A percentile compares a stretch with the other conserved stretches of the same genome.
Evolutionary conservation across 257 asterid species (phyloP).

Genomic region (Catharanthus roseus): DNA sequence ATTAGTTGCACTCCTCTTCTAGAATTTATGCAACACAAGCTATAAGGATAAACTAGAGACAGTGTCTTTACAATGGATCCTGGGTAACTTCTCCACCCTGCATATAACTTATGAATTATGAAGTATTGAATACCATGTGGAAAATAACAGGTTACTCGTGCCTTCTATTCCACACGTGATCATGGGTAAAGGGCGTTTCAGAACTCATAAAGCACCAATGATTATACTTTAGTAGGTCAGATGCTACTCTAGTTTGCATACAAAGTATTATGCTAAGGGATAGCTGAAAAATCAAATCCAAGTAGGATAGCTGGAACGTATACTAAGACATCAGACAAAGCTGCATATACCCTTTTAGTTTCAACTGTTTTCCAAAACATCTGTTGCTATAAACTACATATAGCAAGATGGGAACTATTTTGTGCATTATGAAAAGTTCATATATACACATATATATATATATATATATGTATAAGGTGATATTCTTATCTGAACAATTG

Average conservation of each 20-base stretch:
- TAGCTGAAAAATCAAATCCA: neutral
- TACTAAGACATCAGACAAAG: neutral
- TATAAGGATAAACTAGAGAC: conserved; percentile 28
- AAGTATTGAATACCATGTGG: conserved; percentile 2
- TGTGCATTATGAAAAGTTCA: too few species aligned
- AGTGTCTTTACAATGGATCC: conserved; percentile 30
- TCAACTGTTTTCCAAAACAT: too few species aligned
- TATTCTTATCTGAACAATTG: too few species aligned
- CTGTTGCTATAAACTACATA: neutral
- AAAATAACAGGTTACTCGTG: neutral
- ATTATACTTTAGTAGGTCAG: neutral
- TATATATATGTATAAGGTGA: too few species aligned
- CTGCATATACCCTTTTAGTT: neutral
- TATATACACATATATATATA: too few species aligned
- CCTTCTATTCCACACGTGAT: neutral
- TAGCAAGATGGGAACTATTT: neutral
- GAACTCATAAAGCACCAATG: neutral
- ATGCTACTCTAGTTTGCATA: neutral
- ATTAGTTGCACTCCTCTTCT: conserved; percentile 16
- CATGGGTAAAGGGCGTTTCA: neutral
- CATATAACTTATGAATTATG: conserved; percentile 5
- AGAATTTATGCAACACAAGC: conserved; percentile 24
- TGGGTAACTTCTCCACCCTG: conserved; percentile 47
- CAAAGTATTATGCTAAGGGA: neutral
- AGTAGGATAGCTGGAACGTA: neutral